phyloP scores from a whole-genome alignment of 257 asterid species.

The Nicotiana otophora region DNA sequence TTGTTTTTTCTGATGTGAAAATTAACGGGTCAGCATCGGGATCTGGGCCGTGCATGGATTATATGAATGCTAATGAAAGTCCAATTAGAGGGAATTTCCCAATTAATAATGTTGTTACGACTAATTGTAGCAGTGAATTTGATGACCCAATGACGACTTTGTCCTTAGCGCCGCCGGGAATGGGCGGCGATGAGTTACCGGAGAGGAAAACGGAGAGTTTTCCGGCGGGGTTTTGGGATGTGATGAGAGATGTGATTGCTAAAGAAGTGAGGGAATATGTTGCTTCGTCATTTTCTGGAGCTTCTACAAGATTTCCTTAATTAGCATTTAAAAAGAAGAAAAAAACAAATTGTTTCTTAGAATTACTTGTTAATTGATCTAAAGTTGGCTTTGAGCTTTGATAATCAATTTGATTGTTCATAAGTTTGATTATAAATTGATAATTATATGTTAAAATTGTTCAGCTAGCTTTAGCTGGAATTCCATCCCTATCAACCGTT shows the following conservation, averaged over 20 bases:
- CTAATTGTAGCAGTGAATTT: conserved; percentile 16
- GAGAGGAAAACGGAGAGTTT: conserved; percentile 29
- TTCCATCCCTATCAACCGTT: neutral
- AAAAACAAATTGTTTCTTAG: neutral
- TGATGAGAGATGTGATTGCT: conserved; percentile 66
- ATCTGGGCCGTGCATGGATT: neutral
- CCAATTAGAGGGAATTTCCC: neutral
- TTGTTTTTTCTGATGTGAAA: conserved; percentile 1
- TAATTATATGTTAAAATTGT: neutral
- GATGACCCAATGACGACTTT: conserved; percentile 71
- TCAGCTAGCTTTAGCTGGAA: neutral
- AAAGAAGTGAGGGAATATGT: conserved; percentile 70
- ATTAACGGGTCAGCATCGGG: conserved; percentile 7
- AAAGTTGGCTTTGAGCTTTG: neutral
- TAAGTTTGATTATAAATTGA: conserved; percentile 2
- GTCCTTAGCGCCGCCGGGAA: conserved; percentile 76
- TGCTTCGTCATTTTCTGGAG: conserved; percentile 50
- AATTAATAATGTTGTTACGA: neutral
- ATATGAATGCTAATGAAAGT: neutral
- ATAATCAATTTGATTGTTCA: conserved; percentile 8
- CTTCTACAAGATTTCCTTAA: conserved; percentile 52
- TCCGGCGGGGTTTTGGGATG: conserved; percentile 69
- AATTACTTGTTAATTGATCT: neutral
- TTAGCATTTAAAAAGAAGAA: neutral
- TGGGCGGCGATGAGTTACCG: conserved; percentile 17